Base-by-base conservation (phyloP, 495 filamentous ascomycete species). In the Aspergillus leporis region DNA sequence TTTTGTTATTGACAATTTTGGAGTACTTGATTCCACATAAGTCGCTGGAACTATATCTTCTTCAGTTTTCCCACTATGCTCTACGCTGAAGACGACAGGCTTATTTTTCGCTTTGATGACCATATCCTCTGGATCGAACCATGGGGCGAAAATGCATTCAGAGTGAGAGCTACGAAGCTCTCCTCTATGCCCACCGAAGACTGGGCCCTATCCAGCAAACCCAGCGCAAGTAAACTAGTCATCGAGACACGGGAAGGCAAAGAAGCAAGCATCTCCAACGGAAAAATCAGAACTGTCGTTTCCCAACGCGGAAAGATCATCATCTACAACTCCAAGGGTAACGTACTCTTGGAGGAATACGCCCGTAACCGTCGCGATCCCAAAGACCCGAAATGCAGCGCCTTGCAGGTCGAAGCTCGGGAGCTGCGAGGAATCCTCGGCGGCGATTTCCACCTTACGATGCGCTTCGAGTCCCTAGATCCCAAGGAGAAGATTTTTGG, bases 401-500 rank as follows among this genome's bases (percentile, higher is more conserved):
- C 83, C 0, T 63, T 85, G 23, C 64, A 75, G 28, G 66, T 86
- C 12, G 74, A 81, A 65, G 80, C 81, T 3, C 76, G 83, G 30
- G 81, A 85, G 63, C 80, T 85, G 60, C 72, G 74, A n/a, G 77
- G 81, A 5, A 73, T 78, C 21, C 67, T 74, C 2, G 81, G 80
- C n/a, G 72, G 71, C 21, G 79, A 83, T 53, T 84, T 79, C 64
- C 75, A 79, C 50, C 71, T 84, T 6, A 85, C 80, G 3, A 65
- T 78, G 53, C 75, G 83, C 0, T 73, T 86, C 53, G 83, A 85
- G 64, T 80, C 77, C 10, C 59, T 80, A 4, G 71, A 78, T 60
- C 66, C 68, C 0, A 66, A 76, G 31, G 83, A 86, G 67, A 83
- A 80, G 65, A 76, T 86, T 13, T 86, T 78, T 60, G 83, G 83